These are phyloP conservation scores for Alternaria solani DNA, from an alignment of 2,329 filamentous ascomycete species.

Conservation along the genomic window DNA sequence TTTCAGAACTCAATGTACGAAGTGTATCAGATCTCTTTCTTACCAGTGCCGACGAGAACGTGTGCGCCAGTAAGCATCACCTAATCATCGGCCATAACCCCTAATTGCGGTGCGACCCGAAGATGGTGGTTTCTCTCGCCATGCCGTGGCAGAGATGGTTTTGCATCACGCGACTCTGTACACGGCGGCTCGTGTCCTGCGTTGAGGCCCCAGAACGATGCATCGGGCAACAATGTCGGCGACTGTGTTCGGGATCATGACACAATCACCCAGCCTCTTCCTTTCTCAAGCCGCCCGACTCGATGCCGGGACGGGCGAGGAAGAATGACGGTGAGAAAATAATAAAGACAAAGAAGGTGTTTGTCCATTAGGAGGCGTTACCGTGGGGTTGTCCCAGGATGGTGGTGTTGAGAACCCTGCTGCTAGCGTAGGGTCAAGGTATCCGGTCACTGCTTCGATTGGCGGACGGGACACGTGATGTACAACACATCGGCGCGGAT, in stretches of 20 bases:
- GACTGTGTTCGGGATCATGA: neutral
- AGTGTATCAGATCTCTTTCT: too few relatives aligned
- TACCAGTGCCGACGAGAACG: too few relatives aligned
- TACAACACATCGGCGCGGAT: conserved; percentile 28
- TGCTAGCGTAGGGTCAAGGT: conserved; percentile 9
- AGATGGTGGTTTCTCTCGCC: too few relatives aligned
- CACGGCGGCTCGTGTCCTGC: too few relatives aligned
- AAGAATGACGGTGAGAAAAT: conserved; percentile 1
- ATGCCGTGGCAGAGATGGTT: too few relatives aligned
- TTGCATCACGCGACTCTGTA: too few relatives aligned
- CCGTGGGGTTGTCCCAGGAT: conserved; percentile 4
- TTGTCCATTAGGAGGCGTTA: conserved; percentile 3
- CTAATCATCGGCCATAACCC: too few relatives aligned
- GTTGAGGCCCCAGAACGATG: neutral
- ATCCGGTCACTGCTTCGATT: conserved; percentile 11
- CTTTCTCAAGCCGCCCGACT: neutral
- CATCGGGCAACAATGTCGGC: neutral
- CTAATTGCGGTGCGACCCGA: too few relatives aligned
- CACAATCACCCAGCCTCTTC: neutral
- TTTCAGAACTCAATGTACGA: rapidly evolving
- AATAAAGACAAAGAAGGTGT: conserved; percentile 5
- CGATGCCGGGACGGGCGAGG: neutral
- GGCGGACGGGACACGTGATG: conserved; percentile 17
- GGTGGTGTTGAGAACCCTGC: conserved; percentile 15
- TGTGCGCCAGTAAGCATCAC: too few relatives aligned